Conservation (phyloP, 2,329 filamentous ascomycete species). For the Conoideocrella luteorostrata region DNA sequence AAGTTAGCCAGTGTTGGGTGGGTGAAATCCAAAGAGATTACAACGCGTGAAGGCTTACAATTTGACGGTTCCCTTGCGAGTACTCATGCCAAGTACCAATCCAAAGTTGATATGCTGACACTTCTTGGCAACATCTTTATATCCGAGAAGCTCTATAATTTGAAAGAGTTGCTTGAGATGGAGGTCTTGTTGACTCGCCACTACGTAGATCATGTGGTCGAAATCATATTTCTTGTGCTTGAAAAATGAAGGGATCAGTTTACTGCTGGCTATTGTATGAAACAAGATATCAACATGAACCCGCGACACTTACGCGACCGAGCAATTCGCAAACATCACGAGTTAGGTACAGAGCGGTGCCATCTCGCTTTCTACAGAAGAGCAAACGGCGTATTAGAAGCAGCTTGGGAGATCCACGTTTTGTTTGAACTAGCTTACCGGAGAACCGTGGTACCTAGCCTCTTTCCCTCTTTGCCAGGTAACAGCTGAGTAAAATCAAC, state of each 20-base stretch:
- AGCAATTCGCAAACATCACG: conserved; percentile 71
- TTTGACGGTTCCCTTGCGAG: conserved; percentile 66
- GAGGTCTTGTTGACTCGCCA: conserved; percentile 64
- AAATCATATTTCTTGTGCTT: conserved; percentile 54
- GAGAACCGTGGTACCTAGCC: conserved; percentile 63
- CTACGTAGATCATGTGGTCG: conserved; percentile 75
- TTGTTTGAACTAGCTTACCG: conserved; percentile 27
- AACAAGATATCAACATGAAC: not conserved
- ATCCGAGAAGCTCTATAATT: conserved; percentile 65
- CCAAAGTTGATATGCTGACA: conserved; percentile 73
- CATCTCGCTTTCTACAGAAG: conserved; percentile 52
- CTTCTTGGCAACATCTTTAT: conserved; percentile 60
- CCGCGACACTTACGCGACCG: conserved; percentile 37
- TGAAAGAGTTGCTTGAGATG: conserved; percentile 67
- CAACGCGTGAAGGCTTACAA: conserved; percentile 32
- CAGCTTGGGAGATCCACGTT: not conserved
- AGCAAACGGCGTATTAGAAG: not conserved
- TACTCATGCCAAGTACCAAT: conserved; percentile 65
- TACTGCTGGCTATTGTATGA: not conserved
- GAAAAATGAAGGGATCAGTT: not conserved
- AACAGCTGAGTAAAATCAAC: conserved; percentile 66
- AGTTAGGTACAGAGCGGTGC: conserved; percentile 71
- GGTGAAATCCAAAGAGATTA: conserved; percentile 5
- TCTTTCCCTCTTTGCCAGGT: conserved; percentile 60
- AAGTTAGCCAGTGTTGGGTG: not conserved